Evolutionary conservation across 768 basidiomycete genomes (phyloP).

Genomic region (Rhodotorula paludigena): DNA sequence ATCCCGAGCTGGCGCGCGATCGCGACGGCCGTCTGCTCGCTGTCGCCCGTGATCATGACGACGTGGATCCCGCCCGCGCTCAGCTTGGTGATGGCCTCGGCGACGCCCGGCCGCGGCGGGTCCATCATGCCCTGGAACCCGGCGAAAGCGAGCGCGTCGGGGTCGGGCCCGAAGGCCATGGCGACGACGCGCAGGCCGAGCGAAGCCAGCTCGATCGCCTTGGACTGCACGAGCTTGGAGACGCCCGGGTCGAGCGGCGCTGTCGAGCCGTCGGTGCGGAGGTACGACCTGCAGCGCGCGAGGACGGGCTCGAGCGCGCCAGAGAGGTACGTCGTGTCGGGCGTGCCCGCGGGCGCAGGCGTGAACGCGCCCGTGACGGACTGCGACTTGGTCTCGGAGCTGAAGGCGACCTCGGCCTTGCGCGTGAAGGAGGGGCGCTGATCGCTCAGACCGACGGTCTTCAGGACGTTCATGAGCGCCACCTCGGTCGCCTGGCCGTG

Average conservation of each 20-base stretch:
- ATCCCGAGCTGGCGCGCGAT: conserved; percentile 83
- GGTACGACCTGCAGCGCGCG: conserved; percentile 79
- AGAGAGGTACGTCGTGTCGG: conserved; percentile 84
- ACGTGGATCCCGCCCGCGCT: conserved; percentile 85
- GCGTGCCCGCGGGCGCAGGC: conserved; percentile 45
- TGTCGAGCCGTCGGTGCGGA: conserved; percentile 82
- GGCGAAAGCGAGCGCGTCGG: conserved; percentile 63
- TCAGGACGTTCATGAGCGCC: conserved; percentile 74
- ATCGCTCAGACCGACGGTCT: conserved; percentile 63
- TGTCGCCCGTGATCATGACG: conserved; percentile 98
- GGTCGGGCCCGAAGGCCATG: conserved; percentile 76
- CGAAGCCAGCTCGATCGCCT: conserved; percentile 65
- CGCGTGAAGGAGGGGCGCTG: conserved; percentile 54
- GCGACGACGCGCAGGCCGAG: conserved; percentile 69
- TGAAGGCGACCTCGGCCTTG: conserved; percentile 74
- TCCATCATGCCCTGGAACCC: conserved; percentile 95
- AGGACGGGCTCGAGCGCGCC: conserved; percentile 86
- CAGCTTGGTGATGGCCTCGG: conserved; percentile 73
- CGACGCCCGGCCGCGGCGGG: conserved; percentile 89
- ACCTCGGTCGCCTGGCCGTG: conserved; percentile 92
- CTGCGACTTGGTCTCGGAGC: conserved; percentile 90
- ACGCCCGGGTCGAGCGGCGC: conserved; percentile 68
- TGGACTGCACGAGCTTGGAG: conserved; percentile 61
- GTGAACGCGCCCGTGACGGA: conserved; percentile 65
- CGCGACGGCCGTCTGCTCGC: conserved; percentile 80